A percentile compares a stretch with the other conserved stretches of the same genome.
Evolutionary conservation across 257 asterid species (phyloP).

Genomic region (Ballota nigra): DNA sequence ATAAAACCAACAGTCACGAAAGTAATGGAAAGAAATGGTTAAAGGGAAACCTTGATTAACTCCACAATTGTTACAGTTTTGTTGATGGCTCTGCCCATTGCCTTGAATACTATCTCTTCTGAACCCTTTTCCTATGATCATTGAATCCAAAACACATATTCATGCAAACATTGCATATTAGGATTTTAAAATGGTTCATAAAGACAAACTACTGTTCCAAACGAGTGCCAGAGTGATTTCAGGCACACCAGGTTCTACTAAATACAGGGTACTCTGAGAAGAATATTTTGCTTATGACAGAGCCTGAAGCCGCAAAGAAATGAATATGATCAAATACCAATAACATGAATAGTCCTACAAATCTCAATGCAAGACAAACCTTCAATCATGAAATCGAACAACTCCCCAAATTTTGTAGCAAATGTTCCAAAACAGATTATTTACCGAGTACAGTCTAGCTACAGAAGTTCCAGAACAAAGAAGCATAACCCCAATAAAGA

Average conservation of each 20-base stretch:
- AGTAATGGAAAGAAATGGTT: not conserved
- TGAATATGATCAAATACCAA: not conserved
- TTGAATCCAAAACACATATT: not conserved
- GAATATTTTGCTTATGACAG: not conserved
- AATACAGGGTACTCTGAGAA: not conserved
- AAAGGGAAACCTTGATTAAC: conserved; percentile 53
- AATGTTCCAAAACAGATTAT: not conserved
- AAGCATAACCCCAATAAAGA: not conserved
- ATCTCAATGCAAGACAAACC: not conserved
- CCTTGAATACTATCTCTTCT: conserved; percentile 62
- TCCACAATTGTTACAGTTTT: conserved; percentile 71
- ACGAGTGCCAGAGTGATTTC: not conserved
- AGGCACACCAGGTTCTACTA: not conserved
- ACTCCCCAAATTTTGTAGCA: not conserved
- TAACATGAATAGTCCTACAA: not conserved
- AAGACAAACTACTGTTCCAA: not conserved
- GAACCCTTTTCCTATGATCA: conserved; percentile 55
- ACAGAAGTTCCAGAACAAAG: not conserved
- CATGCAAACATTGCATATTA: not conserved
- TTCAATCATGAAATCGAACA: not conserved
- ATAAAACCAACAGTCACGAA: not conserved
- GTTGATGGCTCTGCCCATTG: conserved; percentile 84
- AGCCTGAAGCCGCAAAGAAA: not conserved
- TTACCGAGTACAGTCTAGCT: not conserved
- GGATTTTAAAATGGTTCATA: not conserved